Conservation (phyloP, 768 basidiomycete species). For the Termitomyces sp. region DNA sequence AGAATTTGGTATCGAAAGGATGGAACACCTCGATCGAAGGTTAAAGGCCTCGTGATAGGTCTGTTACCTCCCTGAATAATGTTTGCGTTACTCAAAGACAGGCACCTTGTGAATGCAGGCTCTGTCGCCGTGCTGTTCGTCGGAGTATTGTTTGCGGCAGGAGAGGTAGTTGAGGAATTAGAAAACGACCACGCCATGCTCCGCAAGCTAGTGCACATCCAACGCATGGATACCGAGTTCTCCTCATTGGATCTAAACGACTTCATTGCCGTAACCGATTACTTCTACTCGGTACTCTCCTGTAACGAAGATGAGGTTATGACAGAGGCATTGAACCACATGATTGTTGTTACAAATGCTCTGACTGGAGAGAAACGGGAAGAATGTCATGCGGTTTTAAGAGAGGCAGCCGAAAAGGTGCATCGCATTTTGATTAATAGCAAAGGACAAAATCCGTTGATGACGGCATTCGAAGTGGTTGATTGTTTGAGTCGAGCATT, state of each 20-base stretch:
- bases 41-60: conserved; percentile 29
- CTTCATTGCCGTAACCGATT: conserved; percentile 13
- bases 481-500: conserved; percentile 15
- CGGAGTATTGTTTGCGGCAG: not conserved
- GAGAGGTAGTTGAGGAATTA: not conserved
- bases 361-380: conserved; percentile 14
- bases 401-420: conserved; percentile 21
- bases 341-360: not conserved
- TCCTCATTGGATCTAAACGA: conserved; percentile 21
- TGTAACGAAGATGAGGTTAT: not conserved
- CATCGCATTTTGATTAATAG: conserved; percentile 21
- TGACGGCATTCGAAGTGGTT: conserved; percentile 19
- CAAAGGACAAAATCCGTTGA: conserved; percentile 17
- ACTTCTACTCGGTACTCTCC: conserved; percentile 17
- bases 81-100: not conserved
- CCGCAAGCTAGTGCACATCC: conserved; percentile 21
- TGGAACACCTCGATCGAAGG: conserved; percentile 30
- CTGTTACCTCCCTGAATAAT: conserved; percentile 1
- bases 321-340: conserved; percentile 8
- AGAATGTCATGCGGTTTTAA: conserved; percentile 22
- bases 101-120: not conserved
- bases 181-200: not conserved
- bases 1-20: conserved; percentile 29
- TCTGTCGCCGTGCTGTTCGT: not conserved
- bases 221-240: conserved; percentile 23